phyloP scores from a whole-genome alignment of 2,329 filamentous ascomycete species.

The Westerdykella sp. region DNA sequence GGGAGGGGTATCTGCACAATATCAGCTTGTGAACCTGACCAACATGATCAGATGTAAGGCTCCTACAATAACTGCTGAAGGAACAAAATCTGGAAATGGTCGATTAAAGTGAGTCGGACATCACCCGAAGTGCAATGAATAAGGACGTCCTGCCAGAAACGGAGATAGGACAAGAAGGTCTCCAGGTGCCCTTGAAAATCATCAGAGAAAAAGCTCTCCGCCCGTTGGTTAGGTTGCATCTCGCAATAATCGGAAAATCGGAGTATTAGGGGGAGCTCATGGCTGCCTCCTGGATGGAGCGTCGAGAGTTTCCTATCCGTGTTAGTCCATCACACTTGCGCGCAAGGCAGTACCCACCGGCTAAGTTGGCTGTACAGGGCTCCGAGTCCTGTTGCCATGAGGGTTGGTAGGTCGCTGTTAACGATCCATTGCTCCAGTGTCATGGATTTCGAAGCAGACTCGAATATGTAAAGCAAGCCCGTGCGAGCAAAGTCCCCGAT shows the following conservation, averaged over 20 bases:
- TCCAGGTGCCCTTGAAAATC: constrained; percentile 82
- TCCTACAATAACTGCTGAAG: constrained; percentile 83
- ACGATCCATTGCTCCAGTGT: constrained; percentile 92
- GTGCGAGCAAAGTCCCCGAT: constrained; percentile 95
- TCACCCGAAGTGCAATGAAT: constrained; percentile 91
- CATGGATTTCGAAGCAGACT: constrained; percentile 77
- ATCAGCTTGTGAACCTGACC: neutral
- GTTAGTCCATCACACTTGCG: constrained; percentile 7
- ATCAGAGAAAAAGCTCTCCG: constrained; percentile 66
- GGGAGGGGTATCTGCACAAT: constrained; percentile 70
- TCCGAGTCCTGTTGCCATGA: constrained; percentile 94
- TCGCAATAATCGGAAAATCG: constrained; percentile 84
- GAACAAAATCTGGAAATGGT: constrained; percentile 96
- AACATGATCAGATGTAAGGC: neutral
- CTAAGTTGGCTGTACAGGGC: constrained; percentile 66
- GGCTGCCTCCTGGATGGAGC: constrained; percentile 55
- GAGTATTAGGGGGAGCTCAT: constrained; percentile 74
- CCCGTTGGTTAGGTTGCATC: constrained; percentile 56
- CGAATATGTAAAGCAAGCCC: constrained; percentile 89
- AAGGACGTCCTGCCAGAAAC: constrained; percentile 97
- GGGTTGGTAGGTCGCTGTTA: constrained; percentile 88
- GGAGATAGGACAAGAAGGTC: constrained; percentile 87
- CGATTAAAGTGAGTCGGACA: constrained; percentile 85
- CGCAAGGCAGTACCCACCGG: constrained; percentile 36
- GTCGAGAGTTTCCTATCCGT: constrained; percentile 66